Evolutionary conservation across 805 yeast genomes (phyloP), one percentile per base, ranked within the genome.

Genomic region (Wickerhamiella allomyrinae): DNA sequence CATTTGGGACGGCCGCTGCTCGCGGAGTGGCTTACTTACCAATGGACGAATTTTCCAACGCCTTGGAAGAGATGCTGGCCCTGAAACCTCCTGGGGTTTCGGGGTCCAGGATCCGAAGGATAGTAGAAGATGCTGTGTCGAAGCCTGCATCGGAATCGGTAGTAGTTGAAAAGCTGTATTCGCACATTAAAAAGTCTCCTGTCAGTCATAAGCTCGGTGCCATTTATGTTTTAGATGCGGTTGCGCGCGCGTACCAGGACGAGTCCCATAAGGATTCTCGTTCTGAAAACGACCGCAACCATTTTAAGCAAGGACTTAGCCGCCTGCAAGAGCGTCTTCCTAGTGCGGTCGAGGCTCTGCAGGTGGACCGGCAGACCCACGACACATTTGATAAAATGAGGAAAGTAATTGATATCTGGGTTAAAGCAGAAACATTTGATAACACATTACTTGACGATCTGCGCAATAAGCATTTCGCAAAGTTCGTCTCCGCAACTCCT

Each of bases 381-480:
- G 53, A 48, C 36, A 49, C 45, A 38, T 51, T 46, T 37, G 85
- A 76, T 45, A 91, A 87, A 60, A 74, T 86, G 52, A 67, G 77
- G 54, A 89, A 86, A 62, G 69, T 91, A 51, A 72, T 91, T 50
- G 94, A 84, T 49, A 87, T 91, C 54, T 91, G 98, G 98, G 83
- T 76, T 51, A 76, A 83, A 49, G 79, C 86, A 29, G 76, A 74
- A 34, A 80, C 95, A 13, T 89, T 91, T 62, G 67, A 68, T 42
- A 71, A 73, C 34, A 67, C 68, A 33, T 63, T 69, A 24, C 65
- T 91, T 42, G 60, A 68, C 36, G 57, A 69, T 15, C 70, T 84
- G 45, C 73, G 77, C 56, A 60, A 67, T 10, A 77, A 72, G 55
- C 73, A 73, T 58, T 80, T 79, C 54, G 49, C 49, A 20, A 52